Base-by-base conservation (phyloP, 176 grass and related monocot species). In the Paspalum notatum region DNA sequence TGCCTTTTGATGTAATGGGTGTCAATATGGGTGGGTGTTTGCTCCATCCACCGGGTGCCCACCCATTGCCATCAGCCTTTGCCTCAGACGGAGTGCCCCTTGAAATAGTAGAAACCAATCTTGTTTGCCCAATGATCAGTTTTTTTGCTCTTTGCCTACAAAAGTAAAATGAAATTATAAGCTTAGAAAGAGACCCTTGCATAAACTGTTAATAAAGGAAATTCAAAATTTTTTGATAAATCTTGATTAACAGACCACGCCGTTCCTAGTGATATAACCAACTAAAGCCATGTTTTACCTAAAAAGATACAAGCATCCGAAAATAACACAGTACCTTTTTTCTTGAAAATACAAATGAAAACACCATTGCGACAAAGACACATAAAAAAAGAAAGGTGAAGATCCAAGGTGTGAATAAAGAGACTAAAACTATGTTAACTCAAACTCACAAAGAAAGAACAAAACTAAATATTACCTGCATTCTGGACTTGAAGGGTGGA, bases 391-490 rank as follows among this genome's bases (percentile, higher is more conserved):
- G 37, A n/a, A 40, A 71, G 54, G 64, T 5, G 11, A 68, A 49
- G 17, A 3, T 17, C 45, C 55, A 83, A 53, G 69, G 40, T 49
- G 70, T 63, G 22, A 37, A 24, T 25, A 25, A 13, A 48, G n/a
- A 82, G 8, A 24, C 49, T 48, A 42, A 54, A 64, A 63, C 37
- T 39, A 67, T 56, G 15, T 22, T 27, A 47, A 39, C 22, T 78
- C 26, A 32, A 32, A 2, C 32, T 32, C 32, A 32, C 32, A 38
- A 55, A 25, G 24, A 62, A 75, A 56, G 38, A 61, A 42, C 60
- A 46, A 17, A 61, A 42, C 2, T 65, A 74, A 15, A 44, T 25
- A 60, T 82, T 94, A 94, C 92, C 92, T 89, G 86, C 61, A 84
- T 86, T 85, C 62, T 94, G 75, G 41, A 26, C 78, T 50, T 74